Conservation (phyloP, 306 rosid species). For the Castanea mollissima region DNA sequence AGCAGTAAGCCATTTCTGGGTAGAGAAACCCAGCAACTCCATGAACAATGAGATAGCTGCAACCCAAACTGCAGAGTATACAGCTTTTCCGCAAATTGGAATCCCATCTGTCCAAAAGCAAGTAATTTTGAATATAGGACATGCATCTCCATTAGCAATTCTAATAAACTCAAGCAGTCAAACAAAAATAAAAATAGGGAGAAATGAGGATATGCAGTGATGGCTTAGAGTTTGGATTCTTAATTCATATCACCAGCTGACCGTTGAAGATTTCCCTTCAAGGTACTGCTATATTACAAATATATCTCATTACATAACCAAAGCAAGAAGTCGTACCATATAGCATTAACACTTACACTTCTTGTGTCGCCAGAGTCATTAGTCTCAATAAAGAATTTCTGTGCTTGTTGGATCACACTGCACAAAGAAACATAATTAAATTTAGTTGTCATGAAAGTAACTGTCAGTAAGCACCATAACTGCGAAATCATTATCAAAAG, state of each 20-base stretch:
- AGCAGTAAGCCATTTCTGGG: slow-evolving; percentile 95
- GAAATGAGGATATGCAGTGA: neutral
- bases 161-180: neutral
- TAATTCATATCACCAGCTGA: slow-evolving; percentile 1
- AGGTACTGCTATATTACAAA: slow-evolving; percentile 4
- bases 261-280: slow-evolving; percentile 8
- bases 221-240: slow-evolving; percentile 6
- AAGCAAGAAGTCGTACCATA: neutral
- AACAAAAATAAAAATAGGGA: neutral
- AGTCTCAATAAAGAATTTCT: slow-evolving; percentile 60
- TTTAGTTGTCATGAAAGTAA: slow-evolving; percentile 24
- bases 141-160: slow-evolving; percentile 7
- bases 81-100: slow-evolving; percentile 88
- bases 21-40: slow-evolving; percentile 95
- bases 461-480: slow-evolving; percentile 14
- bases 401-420: slow-evolving; percentile 86
- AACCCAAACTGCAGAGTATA: slow-evolving; percentile 92
- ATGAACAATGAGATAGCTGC: slow-evolving; percentile 89
- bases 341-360: slow-evolving; percentile 53
- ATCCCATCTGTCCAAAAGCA: slow-evolving; percentile 74
- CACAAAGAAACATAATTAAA: slow-evolving; percentile 25
- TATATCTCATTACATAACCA: neutral
- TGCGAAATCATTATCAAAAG: slow-evolving; percentile 7
- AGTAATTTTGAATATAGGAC: slow-evolving; percentile 19
- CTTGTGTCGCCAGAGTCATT: slow-evolving; percentile 65